A percentile compares a stretch with the other conserved stretches of the same genome.
These are phyloP conservation scores for Xylaria longipes DNA, from an alignment of 495 filamentous ascomycete genomes.

Conservation along the genomic window DNA sequence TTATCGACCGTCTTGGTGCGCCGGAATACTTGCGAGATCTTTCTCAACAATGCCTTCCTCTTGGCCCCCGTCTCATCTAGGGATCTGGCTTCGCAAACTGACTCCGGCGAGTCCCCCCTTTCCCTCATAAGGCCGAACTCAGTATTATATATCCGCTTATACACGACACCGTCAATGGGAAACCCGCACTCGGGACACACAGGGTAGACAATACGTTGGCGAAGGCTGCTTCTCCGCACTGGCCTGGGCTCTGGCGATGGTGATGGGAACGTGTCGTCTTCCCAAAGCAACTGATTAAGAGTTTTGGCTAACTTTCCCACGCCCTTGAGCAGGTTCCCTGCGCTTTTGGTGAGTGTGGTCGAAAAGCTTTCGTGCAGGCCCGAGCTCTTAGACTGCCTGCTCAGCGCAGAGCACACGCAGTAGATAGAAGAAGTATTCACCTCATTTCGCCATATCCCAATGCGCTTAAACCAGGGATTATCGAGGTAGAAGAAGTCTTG, in stretches of 20 bases:
- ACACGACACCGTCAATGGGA: conserved; percentile 23
- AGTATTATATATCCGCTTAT: neutral
- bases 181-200: conserved; percentile 28
- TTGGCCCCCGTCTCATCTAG: neutral
- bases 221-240: neutral
- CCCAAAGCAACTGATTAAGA: neutral
- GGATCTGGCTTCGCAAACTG: neutral
- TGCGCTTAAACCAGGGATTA: conserved; percentile 20
- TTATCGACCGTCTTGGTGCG: neutral
- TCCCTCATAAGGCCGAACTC: conserved; percentile 16
- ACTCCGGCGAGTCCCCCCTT: neutral
- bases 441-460: conserved; percentile 39
- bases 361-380: neutral
- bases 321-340: neutral
- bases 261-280: neutral
- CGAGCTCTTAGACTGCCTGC: neutral
- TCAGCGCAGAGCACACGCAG: conserved; percentile 32
- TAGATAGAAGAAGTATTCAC: conserved; percentile 26
- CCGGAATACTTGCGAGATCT: conserved; percentile 7
- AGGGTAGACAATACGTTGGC: neutral
- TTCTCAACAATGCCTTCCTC: neutral
- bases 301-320: neutral
- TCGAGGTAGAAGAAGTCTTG: neutral
- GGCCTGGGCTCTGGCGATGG: neutral
- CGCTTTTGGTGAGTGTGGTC: neutral